phyloP scores from a whole-genome alignment of 345 rosid species.

The Sonneratia caseolaris region DNA sequence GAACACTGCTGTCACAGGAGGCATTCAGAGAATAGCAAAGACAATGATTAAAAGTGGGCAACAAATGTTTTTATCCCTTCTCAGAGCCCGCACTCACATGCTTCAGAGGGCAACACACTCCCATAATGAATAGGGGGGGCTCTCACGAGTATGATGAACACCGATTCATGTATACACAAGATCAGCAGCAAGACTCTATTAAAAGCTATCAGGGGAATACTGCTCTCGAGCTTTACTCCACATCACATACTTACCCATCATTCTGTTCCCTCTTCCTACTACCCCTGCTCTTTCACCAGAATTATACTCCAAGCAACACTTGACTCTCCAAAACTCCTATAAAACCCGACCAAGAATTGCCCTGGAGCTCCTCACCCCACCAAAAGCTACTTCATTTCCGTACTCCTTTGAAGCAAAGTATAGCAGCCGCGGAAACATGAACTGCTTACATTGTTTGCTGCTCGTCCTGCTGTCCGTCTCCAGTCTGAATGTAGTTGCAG shows the following conservation, averaged over 20 bases:
- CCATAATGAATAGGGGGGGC: neutral
- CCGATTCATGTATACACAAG: neutral
- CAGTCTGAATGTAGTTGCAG: slow-evolving; percentile 26
- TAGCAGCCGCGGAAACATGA: neutral
- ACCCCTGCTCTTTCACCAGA: slow-evolving; percentile 15
- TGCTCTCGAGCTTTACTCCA: neutral
- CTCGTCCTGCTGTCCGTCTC: slow-evolving; percentile 26
- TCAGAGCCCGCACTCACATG: neutral
- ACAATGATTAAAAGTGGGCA: neutral
- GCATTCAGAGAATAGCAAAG: neutral
- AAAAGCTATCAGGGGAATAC: neutral
- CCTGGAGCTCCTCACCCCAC: slow-evolving; percentile 15
- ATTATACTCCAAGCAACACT: slow-evolving; percentile 46
- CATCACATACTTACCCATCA: slow-evolving; percentile 27
- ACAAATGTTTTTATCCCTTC: neutral
- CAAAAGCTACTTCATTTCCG: neutral
- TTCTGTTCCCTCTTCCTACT: slow-evolving; percentile 35
- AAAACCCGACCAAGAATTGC: slow-evolving; percentile 28
- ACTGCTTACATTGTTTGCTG: slow-evolving; percentile 15
- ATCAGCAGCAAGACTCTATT: neutral
- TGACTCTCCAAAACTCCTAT: slow-evolving; percentile 30
- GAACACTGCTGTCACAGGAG: neutral
- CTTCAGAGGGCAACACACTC: neutral
- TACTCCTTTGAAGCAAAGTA: slow-evolving; percentile 11
- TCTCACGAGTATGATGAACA: neutral